Evolutionary conservation across 2,329 filamentous ascomycete genomes (phyloP), one percentile per base, ranked within the genome.

Genomic region (Chlorencoelia australis): DNA sequence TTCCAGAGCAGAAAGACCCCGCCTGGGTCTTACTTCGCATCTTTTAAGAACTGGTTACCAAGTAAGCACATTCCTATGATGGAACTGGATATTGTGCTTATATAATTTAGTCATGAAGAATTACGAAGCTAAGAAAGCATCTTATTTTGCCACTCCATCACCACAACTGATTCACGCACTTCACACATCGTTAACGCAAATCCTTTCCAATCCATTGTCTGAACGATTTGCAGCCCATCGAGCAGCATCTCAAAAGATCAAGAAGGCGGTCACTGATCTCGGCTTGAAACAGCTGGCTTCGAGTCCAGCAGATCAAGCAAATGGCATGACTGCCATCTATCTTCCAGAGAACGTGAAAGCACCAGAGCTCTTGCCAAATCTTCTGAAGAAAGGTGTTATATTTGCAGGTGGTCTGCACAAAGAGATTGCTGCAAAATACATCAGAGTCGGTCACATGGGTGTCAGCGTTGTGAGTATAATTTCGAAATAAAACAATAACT

Each of bases 281-380:
- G 91, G 91, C 4, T 70, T 98, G 41, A 82, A 86, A 65, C 83
- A 95, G 58, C 71, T 98, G 24, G 88, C 91, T 15, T 62, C 73
- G 22, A 83, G 89, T 59, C 81, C 83, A 0, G 86, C 89, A 53
- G 82, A 94, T 62, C 89, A 96, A 65, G 87, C 91, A 27, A 89
- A 94, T 60, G 87, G 84, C 53, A 98, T 98, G 91, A 98, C 91
- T 3, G 89, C 91, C 40, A 91, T 98, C 49, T 95, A 91, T 62
- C 72, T 98, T 37, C 91, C 91, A 2, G 85, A 96, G 43, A 79
- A 72, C 26, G 66, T 96, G 35, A 78, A 80, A 50, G 79, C 82
- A 19, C 73, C 87, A 2, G 84, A 94, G 47, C 68, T 98, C 21
- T 70, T 98, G 35, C 88, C 91, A 9, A 87, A 77, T 56, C 67